Conservation (phyloP, 805 yeast genomes). For the Schwanniomyces vanrijiae region DNA sequence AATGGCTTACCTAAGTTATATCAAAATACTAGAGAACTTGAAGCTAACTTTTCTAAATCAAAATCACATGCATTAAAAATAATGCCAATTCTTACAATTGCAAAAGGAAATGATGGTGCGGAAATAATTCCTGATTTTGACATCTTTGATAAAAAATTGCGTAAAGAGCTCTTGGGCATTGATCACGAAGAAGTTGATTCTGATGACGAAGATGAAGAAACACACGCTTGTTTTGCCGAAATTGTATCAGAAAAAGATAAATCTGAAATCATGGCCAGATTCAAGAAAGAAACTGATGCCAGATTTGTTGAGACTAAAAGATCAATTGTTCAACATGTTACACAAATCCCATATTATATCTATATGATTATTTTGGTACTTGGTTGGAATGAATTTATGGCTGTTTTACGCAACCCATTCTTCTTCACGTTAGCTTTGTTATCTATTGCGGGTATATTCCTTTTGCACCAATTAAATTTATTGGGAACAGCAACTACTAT, state of each 20-base stretch:
- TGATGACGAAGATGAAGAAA: constrained; percentile 26
- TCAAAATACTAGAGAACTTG: constrained; percentile 73
- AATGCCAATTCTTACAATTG: constrained; percentile 60
- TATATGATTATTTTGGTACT: constrained; percentile 69
- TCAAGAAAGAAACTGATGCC: constrained; percentile 76
- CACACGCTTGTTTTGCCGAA: constrained; percentile 48
- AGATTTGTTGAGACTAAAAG: constrained; percentile 85
- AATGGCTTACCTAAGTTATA: constrained; percentile 82
- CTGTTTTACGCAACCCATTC: constrained; percentile 83
- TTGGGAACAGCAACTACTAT: constrained; percentile 74
- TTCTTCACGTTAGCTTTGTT: constrained; percentile 64
- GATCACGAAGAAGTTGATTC: constrained; percentile 16
- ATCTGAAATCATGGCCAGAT: constrained; percentile 53
- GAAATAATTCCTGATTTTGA: constrained; percentile 62
- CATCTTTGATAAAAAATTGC: constrained; percentile 29
- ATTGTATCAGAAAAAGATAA: constrained; percentile 60
- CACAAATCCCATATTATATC: constrained; percentile 83
- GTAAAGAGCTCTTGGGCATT: constrained; percentile 17
- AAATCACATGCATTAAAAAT: constrained; percentile 54
- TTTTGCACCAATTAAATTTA: constrained; percentile 68
- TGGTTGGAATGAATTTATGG: constrained; percentile 96
- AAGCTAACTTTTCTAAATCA: constrained; percentile 59
- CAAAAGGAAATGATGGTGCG: constrained; percentile 50
- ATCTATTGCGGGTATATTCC: constrained; percentile 58
- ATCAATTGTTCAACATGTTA: constrained; percentile 71